Conservation (phyloP, 192 early-diverging fungal genomes). For the Coemansia biformis region DNA sequence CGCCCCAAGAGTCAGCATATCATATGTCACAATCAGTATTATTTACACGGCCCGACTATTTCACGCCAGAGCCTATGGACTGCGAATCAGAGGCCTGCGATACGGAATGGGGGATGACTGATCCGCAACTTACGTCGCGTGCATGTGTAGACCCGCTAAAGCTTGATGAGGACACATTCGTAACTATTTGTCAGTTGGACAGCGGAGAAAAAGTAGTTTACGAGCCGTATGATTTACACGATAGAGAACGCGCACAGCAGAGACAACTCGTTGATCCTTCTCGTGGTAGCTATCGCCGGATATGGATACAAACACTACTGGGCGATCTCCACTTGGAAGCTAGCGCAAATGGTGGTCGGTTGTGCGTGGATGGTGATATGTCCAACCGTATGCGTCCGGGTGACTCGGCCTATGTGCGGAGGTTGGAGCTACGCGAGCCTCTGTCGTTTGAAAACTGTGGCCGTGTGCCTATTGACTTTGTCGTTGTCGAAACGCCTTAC, state of each 20-base stretch:
- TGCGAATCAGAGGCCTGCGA: constrained; percentile 6
- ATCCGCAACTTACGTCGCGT: constrained; percentile 32
- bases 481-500: constrained; percentile 39
- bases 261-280: constrained; percentile 7
- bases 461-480: constrained; percentile 34
- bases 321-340: constrained; percentile 20
- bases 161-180: constrained; percentile 36
- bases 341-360: constrained; percentile 20
- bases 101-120: constrained; percentile 29
- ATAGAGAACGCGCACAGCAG: constrained; percentile 16
- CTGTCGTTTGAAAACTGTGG: constrained; percentile 37
- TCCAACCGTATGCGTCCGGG: constrained; percentile 31
- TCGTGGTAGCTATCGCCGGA: constrained; percentile 17
- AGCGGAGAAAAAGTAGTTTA: constrained; percentile 12
- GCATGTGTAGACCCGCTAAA: constrained; percentile 38
- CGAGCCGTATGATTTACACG: constrained; percentile 36
- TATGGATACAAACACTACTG: constrained; percentile 43
- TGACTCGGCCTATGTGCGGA: constrained; percentile 40
- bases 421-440: constrained; percentile 17
- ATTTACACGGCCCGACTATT: constrained; percentile 34
- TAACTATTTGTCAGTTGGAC: constrained; percentile 30
- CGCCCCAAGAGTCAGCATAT: constrained; percentile 24
- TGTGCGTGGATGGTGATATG: constrained; percentile 38
- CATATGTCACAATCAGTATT: constrained; percentile 34
- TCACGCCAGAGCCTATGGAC: constrained; percentile 26